A percentile compares a stretch with the other conserved stretches of the same genome.
Conservation (phyloP, 441 rosid genomes). For the Euphorbia celastroides region DNA sequence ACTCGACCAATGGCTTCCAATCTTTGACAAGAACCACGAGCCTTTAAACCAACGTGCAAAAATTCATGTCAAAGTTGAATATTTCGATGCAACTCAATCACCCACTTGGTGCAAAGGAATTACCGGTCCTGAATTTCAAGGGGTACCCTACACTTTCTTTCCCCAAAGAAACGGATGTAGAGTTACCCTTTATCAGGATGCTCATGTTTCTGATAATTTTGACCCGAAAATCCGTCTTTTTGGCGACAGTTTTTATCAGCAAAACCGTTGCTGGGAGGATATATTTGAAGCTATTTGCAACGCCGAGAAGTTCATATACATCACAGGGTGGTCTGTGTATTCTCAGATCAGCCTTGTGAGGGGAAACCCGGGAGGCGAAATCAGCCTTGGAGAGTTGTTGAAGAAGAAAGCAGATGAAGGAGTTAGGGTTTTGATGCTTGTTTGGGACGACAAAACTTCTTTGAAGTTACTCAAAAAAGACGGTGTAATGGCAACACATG, state of each 20-base stretch:
- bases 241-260: slow-evolving; percentile 46
- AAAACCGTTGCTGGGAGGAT: slow-evolving; percentile 89
- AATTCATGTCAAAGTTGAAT: slow-evolving; percentile 76
- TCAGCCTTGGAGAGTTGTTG: slow-evolving; percentile 69
- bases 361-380: slow-evolving; percentile 63
- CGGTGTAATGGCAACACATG: slow-evolving; percentile 93
- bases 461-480: slow-evolving; percentile 65
- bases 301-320: slow-evolving; percentile 70
- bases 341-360: slow-evolving; percentile 67
- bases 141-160: slow-evolving; percentile 76
- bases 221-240: slow-evolving; percentile 51
- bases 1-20: slow-evolving; percentile 66
- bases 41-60: slow-evolving; percentile 63
- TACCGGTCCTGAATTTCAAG: slow-evolving; percentile 51
- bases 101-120: slow-evolving; percentile 60
- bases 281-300: slow-evolving; percentile 71
- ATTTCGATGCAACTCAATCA: slow-evolving; percentile 46
- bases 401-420: slow-evolving; percentile 88
- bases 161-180: slow-evolving; percentile 73
- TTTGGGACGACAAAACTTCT: slow-evolving; percentile 94
- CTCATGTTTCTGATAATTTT: slow-evolving; percentile 73
- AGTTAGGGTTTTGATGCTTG: slow-evolving; percentile 66
- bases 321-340: slow-evolving; percentile 96
- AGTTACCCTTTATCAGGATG: slow-evolving; percentile 87
- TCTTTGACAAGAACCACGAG: slow-evolving; percentile 51